Conservation (phyloP, 1,284 basidiomycete genomes). For the Schizophyllum commune region DNA sequence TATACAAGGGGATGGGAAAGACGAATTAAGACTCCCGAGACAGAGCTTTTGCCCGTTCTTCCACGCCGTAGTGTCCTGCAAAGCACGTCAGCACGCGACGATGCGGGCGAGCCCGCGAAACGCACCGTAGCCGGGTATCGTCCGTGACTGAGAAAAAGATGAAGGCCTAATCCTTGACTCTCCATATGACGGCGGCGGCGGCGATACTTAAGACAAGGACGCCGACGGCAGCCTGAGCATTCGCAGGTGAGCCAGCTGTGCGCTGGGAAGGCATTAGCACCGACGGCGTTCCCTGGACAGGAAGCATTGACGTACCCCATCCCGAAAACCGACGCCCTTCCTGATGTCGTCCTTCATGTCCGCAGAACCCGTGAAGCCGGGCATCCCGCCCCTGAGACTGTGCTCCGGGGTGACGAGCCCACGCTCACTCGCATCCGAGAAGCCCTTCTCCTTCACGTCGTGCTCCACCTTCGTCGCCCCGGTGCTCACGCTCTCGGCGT, state of each 20-base stretch:
- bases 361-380: background rate
- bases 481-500: constrained; percentile 4
- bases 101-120: no score
- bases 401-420: background rate
- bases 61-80: background rate
- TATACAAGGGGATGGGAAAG: background rate
- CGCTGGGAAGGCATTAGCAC: background rate
- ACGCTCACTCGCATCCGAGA: background rate
- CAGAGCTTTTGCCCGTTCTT: background rate
- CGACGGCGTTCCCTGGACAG: no score
- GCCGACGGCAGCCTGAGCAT: constrained; percentile 45
- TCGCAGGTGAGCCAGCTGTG: constrained; percentile 16
- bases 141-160: background rate
- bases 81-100: no score
- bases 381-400: background rate
- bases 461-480: background rate
- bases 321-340: background rate
- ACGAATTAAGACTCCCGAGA: background rate
- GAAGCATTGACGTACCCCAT: background rate
- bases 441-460: background rate
- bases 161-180: constrained; percentile 34
- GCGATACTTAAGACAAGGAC: constrained; percentile 53
- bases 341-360: background rate
- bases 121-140: background rate
- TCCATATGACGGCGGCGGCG: constrained; percentile 62